phyloP scores from a whole-genome alignment of 2,329 filamentous ascomycete species.

The Aspergillus clavatus region DNA sequence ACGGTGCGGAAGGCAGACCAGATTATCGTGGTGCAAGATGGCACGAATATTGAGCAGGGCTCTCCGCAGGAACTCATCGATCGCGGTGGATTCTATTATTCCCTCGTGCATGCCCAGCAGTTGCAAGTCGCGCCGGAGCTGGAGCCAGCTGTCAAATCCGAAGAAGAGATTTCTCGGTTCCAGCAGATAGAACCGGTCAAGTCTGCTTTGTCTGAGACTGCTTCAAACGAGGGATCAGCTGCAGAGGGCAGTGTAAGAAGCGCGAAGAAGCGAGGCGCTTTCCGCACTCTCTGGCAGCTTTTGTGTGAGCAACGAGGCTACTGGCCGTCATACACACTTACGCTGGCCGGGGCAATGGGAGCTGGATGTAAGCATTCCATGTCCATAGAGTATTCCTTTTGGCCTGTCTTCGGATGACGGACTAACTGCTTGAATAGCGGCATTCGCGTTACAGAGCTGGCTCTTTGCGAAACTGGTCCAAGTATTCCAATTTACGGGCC shows the following conservation, averaged over 20 bases:
- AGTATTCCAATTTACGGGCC: slow-evolving; percentile 43
- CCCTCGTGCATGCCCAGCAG: slow-evolving; percentile 16
- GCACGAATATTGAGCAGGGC: slow-evolving; percentile 48
- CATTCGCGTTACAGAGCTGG: slow-evolving; percentile 33
- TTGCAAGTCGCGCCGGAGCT: slow-evolving; percentile 1
- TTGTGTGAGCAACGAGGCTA: slow-evolving; percentile 5
- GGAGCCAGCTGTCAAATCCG: not conserved
- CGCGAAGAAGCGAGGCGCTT: not conserved
- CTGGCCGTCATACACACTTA: not conserved
- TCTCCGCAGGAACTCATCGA: slow-evolving; percentile 48
- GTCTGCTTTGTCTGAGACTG: not conserved
- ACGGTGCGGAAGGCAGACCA: slow-evolving; percentile 54
- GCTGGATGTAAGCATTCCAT: slow-evolving; percentile 3
- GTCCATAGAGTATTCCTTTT: no score
- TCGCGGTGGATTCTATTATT: slow-evolving; percentile 37
- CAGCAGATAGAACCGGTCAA: not conserved
- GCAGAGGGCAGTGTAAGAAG: not conserved
- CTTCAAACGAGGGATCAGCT: not conserved
- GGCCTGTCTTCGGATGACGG: no score
- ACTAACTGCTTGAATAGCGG: slow-evolving; percentile 12
- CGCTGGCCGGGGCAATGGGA: slow-evolving; percentile 2
- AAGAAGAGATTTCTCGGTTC: not conserved
- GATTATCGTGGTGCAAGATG: slow-evolving; percentile 52
- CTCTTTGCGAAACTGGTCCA: slow-evolving; percentile 47
- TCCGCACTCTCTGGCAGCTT: not conserved